Evolutionary conservation across 305 asterid species (phyloP), one percentile per base, ranked within the genome.

Genomic region (Fraxinus platypoda): DNA sequence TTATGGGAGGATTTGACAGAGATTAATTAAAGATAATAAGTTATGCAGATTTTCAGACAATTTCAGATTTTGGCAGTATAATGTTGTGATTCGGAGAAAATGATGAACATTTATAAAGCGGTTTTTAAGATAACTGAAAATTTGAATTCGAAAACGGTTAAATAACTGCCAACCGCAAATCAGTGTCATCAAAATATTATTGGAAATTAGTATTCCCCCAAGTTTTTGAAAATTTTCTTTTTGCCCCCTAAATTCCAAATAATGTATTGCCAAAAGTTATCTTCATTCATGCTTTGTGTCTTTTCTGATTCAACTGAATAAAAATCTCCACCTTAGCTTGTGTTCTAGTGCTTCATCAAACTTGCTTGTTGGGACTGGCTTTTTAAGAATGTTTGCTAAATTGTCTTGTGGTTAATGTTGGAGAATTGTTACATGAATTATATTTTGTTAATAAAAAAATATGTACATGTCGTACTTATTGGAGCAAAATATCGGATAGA

Each of bases 91-190:
- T 34, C n/a, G 49, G 46, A 34, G 41, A 62, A 43, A 6, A 15
- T 81, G 49, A 35, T 75, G n/a, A 59, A 78, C 43, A 81, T 77
- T 17, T 77, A 52, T n/a, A 66, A 73, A 80, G 86, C 84, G 81
- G 82, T 86, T 86, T 78, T 8, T 12, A 28, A 9, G 9, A 46
- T 5, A 35, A 68, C 75, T 57, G n/a, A 73, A 8, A 68, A 54
- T 26, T 87, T 80, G 35, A 83, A 80, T 23, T 23, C 74, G 57
- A 17, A 8, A 82, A 85, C 80, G 83, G 75, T 30, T 30, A 30
- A 15, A 28, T 13, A 70, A 70, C 75, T 30, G 41, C 75, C 41
- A 28, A 30, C 41, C 41, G 75, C 75, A 21, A 62, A 23, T 21
- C 15, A 1, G 72, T 62, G 17, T 62, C 1, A 62, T 70, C 75